Evolutionary conservation across 306 rosid species (phyloP), one percentile per base, ranked within the genome.

Genomic region (Fragaria nilgerrensis): DNA sequence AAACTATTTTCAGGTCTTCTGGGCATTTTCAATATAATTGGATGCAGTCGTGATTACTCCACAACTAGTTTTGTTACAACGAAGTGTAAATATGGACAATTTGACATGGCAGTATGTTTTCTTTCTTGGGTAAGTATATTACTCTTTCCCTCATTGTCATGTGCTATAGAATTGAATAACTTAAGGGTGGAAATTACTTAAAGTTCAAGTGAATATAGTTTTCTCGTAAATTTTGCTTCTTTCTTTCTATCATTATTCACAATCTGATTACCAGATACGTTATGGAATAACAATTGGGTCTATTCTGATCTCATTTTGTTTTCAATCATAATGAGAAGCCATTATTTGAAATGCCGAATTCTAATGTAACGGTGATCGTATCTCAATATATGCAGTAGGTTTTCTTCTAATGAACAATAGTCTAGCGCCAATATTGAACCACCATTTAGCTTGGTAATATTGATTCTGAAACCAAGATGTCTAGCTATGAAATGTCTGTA

Each of bases 21-120:
- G 97, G 99, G 97, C 96, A 77, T 95, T 95, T 89, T 95, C 99
- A 43, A 83, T 95, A 81, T 95, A 92, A 85, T 89, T 92, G 92
- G 97, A 92, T 81, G 97, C 97, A 19, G 89, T 88, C 47, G 92
- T 97, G 7, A 95, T 95, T 82, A 84, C 92, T 65, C 97, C 99
- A 7, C 99, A 95, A 81, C 75, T 95, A 78, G 96, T 90, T 82
- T 79, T 95, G 91, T 77, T 95, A 77, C 98, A 95, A 61, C 83
- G 92, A 76, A 95, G 97, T 85, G 96, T 97, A 71, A 95, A 89
- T 68, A 97, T 95, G 55, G 99, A 92, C 88, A 95, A 95, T 84
- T 85, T 95, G 89, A 92, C 97, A 0, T 91, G 97, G 48, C 93
- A 95, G 86, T 95, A 95, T 86, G 88, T 90, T 49, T 87, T 95